Conservation (phyloP, 2,329 filamentous ascomycete genomes). For the Fusarium heterosporum region DNA sequence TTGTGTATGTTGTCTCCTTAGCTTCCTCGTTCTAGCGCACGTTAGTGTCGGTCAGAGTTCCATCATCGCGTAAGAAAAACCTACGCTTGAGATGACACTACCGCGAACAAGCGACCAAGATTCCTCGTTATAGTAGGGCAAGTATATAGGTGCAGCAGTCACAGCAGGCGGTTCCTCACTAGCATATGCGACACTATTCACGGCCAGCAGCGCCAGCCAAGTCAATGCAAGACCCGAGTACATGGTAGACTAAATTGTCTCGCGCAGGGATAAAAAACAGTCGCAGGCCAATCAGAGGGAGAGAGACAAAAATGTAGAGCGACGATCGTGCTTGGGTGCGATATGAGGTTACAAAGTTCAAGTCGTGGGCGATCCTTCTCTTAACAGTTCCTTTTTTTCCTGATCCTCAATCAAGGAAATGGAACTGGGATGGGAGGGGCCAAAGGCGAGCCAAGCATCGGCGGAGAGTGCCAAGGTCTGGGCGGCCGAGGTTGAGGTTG, state of each 20-base stretch:
- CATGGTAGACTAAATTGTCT: constrained; percentile 16
- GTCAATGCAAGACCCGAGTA: constrained; percentile 25
- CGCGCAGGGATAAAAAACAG: constrained; percentile 21
- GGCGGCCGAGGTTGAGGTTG: constrained; percentile 31
- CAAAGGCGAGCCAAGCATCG: constrained; percentile 31
- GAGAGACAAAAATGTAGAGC: not conserved
- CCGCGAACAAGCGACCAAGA: constrained; percentile 60
- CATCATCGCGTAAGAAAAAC: constrained; percentile 10
- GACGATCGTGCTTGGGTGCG: not conserved
- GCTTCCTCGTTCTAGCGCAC: constrained; percentile 44
- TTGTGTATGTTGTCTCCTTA: constrained; percentile 59
- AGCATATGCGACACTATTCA: constrained; percentile 41
- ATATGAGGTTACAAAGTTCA: not conserved
- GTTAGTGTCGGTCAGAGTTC: not conserved
- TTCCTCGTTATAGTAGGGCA: constrained; percentile 57
- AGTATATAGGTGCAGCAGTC: constrained; percentile 59
- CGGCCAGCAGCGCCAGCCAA: constrained; percentile 46
- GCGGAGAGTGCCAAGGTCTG: constrained; percentile 43
- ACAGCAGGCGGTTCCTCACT: constrained; percentile 43
- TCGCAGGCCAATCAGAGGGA: constrained; percentile 19
- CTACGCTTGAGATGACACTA: constrained; percentile 59
- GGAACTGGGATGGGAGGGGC: constrained; percentile 26
- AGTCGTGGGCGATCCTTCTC: constrained; percentile 8
- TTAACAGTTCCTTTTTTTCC: constrained; percentile 18
- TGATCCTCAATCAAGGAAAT: not conserved